Evolutionary conservation across 192 early-diverging fungal species (phyloP), one percentile per base, ranked within the genome.

Genomic region (Coemansia sp.): DNA sequence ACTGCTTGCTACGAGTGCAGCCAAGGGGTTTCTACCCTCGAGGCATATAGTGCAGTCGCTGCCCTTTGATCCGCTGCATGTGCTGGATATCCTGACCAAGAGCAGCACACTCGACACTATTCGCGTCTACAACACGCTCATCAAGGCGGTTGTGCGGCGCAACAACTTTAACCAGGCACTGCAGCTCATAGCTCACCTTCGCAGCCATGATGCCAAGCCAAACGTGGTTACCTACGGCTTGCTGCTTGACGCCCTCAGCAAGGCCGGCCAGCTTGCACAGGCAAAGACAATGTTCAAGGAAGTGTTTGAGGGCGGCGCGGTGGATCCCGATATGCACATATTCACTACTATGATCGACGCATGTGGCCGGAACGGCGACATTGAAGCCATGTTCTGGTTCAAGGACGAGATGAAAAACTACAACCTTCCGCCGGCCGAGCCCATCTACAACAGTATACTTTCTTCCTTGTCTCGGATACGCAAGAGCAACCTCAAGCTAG

Each of bases 181-280:
- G 63, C 71, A 76, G 61, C 73, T 84, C 12, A 57, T 79, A 3
- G 78, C 39, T 6, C 82, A 79, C 29, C 46, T 84, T 73, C 73
- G 74, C n/a, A 67, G 62, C 13, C 47, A 76, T 34, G 40, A 29
- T 12, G 69, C 76, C 16, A 27, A 43, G 44, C 66, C 82, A 3
- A 84, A 84, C 49, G 64, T 70, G 8, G 69, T 76, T n/a, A 84
- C 82, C 0, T 84, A 84, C 41, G 71, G 70, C 3, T 33, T 79
- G 53, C 78, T 84, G n/a, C 70, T 84, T 10, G 82, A 84, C 40
- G 66, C 71, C 12, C 71, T 79, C 22, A 79, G 50, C 82, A 84
- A 84, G 74, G 78, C 77, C 6, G 71, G 68, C 1, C 70, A 71
- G 18, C 47, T 73, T 11, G 70, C 76, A 0, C 69, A 84, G 38